These are phyloP conservation scores for Graphilbum ipis-grandicollis DNA, from an alignment of 2,329 filamentous ascomycete species.

Conservation along the genomic window DNA sequence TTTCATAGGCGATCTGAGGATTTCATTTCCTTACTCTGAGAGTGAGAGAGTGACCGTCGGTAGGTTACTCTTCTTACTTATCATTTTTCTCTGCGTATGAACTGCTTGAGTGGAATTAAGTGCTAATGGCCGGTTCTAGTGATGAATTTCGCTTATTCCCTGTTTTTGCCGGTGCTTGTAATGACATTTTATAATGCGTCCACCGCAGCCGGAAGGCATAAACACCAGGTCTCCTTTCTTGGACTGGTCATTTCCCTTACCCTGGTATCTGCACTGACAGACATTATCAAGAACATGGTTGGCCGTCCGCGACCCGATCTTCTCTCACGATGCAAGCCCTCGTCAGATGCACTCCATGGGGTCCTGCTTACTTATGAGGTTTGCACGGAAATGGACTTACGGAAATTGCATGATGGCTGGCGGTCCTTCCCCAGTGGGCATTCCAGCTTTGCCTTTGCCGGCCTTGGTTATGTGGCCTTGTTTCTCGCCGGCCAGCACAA, in stretches of 20 bases:
- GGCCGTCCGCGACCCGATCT: slow-evolving; percentile 45
- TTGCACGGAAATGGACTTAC: slow-evolving; percentile 54
- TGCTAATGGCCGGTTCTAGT: slow-evolving; percentile 16
- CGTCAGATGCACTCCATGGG: slow-evolving; percentile 24
- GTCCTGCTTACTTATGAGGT: slow-evolving; percentile 46
- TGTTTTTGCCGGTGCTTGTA: slow-evolving; percentile 49
- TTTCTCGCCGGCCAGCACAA: slow-evolving; percentile 52
- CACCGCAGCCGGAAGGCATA: slow-evolving; percentile 49
- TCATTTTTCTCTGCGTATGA: too few species aligned
- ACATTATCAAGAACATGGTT: slow-evolving; percentile 78
- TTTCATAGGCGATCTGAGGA: slow-evolving; percentile 64
- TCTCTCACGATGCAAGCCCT: slow-evolving; percentile 63
- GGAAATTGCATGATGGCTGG: slow-evolving; percentile 66
- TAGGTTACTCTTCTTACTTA: slow-evolving; percentile 21
- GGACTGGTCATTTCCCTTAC: slow-evolving; percentile 63
- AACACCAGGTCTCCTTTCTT: slow-evolving; percentile 71
- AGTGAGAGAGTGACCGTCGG: slow-evolving; percentile 68
- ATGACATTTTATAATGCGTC: slow-evolving; percentile 49
- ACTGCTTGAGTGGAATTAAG: too few species aligned
- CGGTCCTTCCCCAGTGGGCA: slow-evolving; percentile 71
- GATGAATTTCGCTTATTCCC: slow-evolving; percentile 66
- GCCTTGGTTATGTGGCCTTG: slow-evolving; percentile 56
- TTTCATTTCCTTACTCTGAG: slow-evolving; percentile 74
- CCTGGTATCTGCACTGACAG: slow-evolving; percentile 68
- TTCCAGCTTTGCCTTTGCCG: slow-evolving; percentile 61